These are phyloP conservation scores for Aureobasidium sp. DNA, from an alignment of 2,329 filamentous ascomycete species.

Conservation along the genomic window DNA sequence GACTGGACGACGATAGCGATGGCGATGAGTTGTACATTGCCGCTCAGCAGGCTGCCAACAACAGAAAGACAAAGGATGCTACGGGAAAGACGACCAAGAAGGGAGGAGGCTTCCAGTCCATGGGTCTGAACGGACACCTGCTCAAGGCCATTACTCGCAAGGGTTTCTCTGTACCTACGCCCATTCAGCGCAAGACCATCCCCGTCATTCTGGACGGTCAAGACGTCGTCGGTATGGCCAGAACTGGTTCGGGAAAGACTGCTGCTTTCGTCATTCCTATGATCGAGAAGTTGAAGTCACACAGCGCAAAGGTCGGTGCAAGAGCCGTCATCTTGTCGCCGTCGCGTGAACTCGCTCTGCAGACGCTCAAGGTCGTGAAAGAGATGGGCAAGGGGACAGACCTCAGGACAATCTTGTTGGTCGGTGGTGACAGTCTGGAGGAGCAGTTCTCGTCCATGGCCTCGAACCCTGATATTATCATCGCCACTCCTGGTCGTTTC, in stretches of 20 bases:
- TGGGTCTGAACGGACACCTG: constrained; percentile 76
- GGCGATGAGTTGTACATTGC: constrained; percentile 81
- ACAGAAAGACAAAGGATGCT: constrained; percentile 72
- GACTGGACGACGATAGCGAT: constrained; percentile 10
- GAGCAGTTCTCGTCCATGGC: constrained; percentile 93
- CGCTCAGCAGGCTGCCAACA: constrained; percentile 74
- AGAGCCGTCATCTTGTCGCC: constrained; percentile 84
- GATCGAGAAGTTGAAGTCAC: constrained; percentile 85
- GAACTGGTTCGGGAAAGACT: constrained; percentile 98
- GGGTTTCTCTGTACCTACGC: constrained; percentile 91
- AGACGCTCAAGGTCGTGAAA: constrained; percentile 94
- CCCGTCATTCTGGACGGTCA: constrained; percentile 80
- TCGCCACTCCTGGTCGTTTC: constrained; percentile 82
- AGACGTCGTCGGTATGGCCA: constrained; percentile 98
- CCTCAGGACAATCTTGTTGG: constrained; percentile 78
- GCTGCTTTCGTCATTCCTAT: constrained; percentile 97
- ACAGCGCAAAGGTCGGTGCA: constrained; percentile 78
- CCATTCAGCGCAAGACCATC: constrained; percentile 95
- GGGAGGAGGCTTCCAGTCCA: constrained; percentile 90
- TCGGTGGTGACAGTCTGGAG: constrained; percentile 91
- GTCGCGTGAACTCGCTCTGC: constrained; percentile 85
- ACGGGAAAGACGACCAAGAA: constrained; percentile 88
- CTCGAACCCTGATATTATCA: constrained; percentile 91
- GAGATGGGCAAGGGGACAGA: constrained; percentile 87
- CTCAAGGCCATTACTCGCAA: constrained; percentile 88